Conservation (phyloP, 768 basidiomycete species). For the Collybia nuda region DNA sequence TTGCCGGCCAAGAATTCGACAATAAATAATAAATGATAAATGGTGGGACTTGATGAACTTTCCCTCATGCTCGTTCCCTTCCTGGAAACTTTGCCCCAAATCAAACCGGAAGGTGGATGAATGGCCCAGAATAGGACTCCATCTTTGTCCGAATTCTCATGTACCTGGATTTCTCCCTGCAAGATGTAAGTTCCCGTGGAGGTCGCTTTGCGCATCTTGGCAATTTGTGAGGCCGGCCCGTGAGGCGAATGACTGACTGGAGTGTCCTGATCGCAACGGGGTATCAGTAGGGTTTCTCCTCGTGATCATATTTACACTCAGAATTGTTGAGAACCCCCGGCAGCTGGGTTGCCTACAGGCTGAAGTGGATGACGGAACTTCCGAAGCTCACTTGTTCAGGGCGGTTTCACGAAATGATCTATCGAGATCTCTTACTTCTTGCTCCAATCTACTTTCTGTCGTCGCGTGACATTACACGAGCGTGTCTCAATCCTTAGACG, state of each 20-base stretch:
- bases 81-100: no score
- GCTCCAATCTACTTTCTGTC: conserved; percentile 13
- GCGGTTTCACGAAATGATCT: conserved; percentile 18
- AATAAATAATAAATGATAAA: no score
- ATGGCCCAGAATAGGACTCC: conserved; percentile 1
- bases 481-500: conserved; percentile 17
- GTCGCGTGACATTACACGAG: conserved; percentile 31
- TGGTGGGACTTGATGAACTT: no score
- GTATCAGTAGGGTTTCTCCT: conserved; percentile 9
- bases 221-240: conserved; percentile 15
- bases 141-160: conserved; percentile 1
- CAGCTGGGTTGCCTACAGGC: conserved; percentile 8
- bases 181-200: conserved; percentile 28
- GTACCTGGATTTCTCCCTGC: conserved; percentile 10
- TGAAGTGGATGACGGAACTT: conserved; percentile 16
- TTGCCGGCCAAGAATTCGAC: no score
- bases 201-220: conserved; percentile 24
- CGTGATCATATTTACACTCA: conserved; percentile 14
- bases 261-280: conserved; percentile 6
- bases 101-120: not conserved
- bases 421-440: conserved; percentile 16
- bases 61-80: no score
- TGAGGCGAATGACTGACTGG: not conserved
- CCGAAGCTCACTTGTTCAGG: conserved; percentile 22
- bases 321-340: conserved; percentile 13